Conservation (phyloP, 176 grass and related monocot species). For the Secale cereale region DNA sequence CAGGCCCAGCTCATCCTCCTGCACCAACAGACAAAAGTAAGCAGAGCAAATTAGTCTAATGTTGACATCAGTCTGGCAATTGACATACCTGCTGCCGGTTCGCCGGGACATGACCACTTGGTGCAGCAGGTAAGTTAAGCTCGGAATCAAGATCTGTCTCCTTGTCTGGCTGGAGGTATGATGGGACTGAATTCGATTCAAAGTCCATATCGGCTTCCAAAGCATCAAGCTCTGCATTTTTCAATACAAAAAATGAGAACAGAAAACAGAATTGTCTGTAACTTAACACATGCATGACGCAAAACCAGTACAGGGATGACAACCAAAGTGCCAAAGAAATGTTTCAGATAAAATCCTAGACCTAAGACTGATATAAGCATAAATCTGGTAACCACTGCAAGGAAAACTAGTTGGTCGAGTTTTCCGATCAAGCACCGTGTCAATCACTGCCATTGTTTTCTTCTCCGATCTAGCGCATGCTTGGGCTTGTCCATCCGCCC, state of each 20-base stretch:
- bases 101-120: conserved; percentile 44
- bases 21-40: too few species aligned
- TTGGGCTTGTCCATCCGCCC: too few species aligned
- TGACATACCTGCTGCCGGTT: conserved; percentile 30
- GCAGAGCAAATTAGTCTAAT: not conserved
- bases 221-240: conserved; percentile 89
- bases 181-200: conserved; percentile 73
- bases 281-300: not conserved
- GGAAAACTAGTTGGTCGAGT: too few species aligned
- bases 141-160: conserved; percentile 66
- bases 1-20: too few species aligned
- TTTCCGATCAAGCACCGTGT: too few species aligned
- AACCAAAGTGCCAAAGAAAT: not conserved
- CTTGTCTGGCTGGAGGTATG: conserved; percentile 90
- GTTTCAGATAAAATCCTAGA: not conserved
- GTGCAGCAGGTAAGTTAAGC: conserved; percentile 70
- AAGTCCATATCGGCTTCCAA: conserved; percentile 93
- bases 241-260: conserved; percentile 27
- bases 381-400: too few species aligned
- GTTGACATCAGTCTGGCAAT: not conserved
- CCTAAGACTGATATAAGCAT: not conserved
- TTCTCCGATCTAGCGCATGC: too few species aligned
- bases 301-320: not conserved
- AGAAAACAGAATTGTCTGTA: not conserved
- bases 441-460: too few species aligned